Base-by-base conservation (phyloP, 2,329 filamentous ascomycete species). In the Domatiomyces catenatus region DNA sequence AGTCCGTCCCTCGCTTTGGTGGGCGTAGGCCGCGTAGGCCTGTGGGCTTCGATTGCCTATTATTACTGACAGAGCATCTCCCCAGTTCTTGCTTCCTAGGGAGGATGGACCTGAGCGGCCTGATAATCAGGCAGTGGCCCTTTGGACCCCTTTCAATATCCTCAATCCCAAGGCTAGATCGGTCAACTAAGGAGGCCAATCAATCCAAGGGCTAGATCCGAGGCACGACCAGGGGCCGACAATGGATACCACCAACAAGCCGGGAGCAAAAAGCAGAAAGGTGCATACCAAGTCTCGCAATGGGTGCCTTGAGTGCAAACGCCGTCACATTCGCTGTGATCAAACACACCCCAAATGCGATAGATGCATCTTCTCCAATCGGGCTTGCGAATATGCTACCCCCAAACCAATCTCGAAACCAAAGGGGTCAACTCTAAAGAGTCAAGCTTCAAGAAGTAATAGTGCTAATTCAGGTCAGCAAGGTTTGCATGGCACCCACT, bases 271-370 rank as follows among this genome's bases (percentile, higher is more conserved):
- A 39, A 39, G 32, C 32, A 39, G 32, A 15, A 39, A 39, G 32
- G 15, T 39, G 10, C 32, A 39, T 42, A 58, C 64, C 48, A 60
- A 69, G 66, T 66, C 63, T 51, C 66, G 67, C 47, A 63, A 58
- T 56, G 67, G 68, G 48, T 70, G 68, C 56, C 61, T 62, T 52
- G 66, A 65, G 56, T 70, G 68, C 51, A 66, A 66, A 19, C 56
- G 60, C 48, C 65, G 67, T 50, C 67, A 66, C 49, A 65, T 70
- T 49, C 64, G 66, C 46, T 70, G 67, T 56, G 67, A 69, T 47
- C 65, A 64, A 46, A 60, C 61, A 43, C 66, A 64, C 52, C 67
- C 67, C 8, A 44, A 56, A 12, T 70, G 67, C 58, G 62, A 61
- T 22, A 60, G 67, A 36, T 69, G 67, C 54, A 51, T 52, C 49